Conservation (phyloP, 2,329 filamentous ascomycete species). For the Verruconis gallopava region DNA sequence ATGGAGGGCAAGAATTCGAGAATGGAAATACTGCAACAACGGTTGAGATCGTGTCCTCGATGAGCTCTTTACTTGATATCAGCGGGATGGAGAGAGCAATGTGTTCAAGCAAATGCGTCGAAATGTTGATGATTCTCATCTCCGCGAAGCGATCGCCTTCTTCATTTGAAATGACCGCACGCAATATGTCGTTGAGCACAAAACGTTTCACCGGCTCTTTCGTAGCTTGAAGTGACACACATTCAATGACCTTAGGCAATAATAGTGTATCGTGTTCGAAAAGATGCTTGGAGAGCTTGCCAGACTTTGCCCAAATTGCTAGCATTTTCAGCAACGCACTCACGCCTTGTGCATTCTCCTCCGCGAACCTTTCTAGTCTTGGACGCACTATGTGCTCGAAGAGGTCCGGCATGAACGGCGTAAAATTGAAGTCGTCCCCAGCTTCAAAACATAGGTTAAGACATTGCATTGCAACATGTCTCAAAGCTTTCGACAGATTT, state of each 20-base stretch:
- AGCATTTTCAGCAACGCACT: conserved; percentile 74
- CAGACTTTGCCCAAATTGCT: conserved; percentile 62
- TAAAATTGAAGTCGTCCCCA: conserved; percentile 55
- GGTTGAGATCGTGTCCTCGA: conserved; percentile 66
- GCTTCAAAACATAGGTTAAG: conserved; percentile 66
- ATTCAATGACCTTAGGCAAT: conserved; percentile 59
- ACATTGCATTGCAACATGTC: conserved; percentile 69
- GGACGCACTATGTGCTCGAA: conserved; percentile 65
- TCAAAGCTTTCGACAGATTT: conserved; percentile 52
- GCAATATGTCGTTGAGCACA: conserved; percentile 59
- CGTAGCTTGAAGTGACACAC: conserved; percentile 56
- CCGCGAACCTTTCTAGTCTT: conserved; percentile 62
- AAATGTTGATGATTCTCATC: conserved; percentile 43
- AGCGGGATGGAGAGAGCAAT: conserved; percentile 40
- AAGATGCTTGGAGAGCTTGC: conserved; percentile 56
- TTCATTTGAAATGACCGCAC: conserved; percentile 44
- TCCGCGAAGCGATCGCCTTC: conserved; percentile 33
- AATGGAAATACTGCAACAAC: conserved; percentile 54
- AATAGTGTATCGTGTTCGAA: conserved; percentile 45
- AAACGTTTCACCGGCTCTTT: conserved; percentile 82
- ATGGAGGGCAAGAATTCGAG: conserved; percentile 47
- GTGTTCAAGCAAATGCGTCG: conserved; percentile 51
- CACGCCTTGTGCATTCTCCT: conserved; percentile 79
- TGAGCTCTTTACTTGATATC: conserved; percentile 55
- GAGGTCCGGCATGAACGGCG: conserved; percentile 54